Percentiles rank a stretch among this genome's conserved stretches.
These are phyloP conservation scores for Jatropha multifida DNA, from an alignment of 441 rosid genomes.

Conservation along the genomic window DNA sequence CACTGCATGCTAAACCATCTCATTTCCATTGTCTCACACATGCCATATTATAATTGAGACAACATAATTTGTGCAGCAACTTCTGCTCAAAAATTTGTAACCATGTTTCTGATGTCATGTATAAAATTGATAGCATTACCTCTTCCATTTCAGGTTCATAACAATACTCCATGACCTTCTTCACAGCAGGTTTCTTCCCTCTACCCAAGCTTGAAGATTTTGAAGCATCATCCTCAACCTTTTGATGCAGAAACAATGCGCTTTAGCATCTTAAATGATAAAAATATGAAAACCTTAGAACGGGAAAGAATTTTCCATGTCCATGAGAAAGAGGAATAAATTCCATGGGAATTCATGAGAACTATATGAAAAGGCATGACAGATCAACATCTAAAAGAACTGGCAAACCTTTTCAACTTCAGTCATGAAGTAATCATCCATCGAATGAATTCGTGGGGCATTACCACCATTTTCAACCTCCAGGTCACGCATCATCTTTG, in stretches of 20 bases:
- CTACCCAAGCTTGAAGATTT: slow-evolving; percentile 52
- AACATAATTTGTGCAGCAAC: not conserved
- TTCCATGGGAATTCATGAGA: not conserved
- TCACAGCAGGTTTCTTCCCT: slow-evolving; percentile 64
- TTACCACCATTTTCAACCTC: slow-evolving; percentile 88
- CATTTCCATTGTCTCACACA: not conserved
- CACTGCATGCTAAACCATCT: not conserved
- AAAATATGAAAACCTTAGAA: not conserved
- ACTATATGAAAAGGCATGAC: slow-evolving; percentile 7
- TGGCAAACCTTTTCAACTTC: slow-evolving; percentile 86
- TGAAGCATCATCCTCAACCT: slow-evolving; percentile 76
- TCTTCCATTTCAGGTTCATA: slow-evolving; percentile 99
- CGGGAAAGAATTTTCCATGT: not conserved
- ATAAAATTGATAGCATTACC: slow-evolving; percentile 43
- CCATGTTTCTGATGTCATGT: not conserved
- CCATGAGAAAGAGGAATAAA: not conserved
- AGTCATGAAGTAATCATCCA: slow-evolving; percentile 97
- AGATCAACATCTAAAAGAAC: slow-evolving; percentile 17
- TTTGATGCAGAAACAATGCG: slow-evolving; percentile 16
- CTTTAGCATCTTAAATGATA: slow-evolving; percentile 2
- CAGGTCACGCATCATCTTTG: slow-evolving; percentile 82
- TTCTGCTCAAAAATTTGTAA: slow-evolving; percentile 4
- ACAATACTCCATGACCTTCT: slow-evolving; percentile 87
- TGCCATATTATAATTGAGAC: not conserved
- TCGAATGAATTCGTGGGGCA: slow-evolving; percentile 94